Percentiles rank a stretch among this genome's conserved stretches.
phyloP scores from a whole-genome alignment of 768 basidiomycete genomes.

The Heimioporus sp. region DNA sequence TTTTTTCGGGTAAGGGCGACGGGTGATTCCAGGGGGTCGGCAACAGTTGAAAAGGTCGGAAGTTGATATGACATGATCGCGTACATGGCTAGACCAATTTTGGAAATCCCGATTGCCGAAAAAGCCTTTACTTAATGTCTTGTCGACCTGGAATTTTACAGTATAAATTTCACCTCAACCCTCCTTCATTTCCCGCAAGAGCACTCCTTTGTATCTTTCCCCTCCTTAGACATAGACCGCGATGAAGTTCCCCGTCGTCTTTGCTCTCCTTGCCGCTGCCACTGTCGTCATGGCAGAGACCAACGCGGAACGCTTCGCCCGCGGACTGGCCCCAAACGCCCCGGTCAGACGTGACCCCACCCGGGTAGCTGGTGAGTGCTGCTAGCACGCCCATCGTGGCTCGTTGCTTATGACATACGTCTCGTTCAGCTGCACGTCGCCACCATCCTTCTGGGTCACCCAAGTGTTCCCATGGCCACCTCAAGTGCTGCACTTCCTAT shows the following conservation, averaged over 20 bases:
- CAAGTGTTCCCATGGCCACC: slow-evolving; percentile 21
- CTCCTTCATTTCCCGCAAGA: not conserved
- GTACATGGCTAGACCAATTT: too few relatives aligned
- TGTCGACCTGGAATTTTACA: not conserved
- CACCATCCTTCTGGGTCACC: slow-evolving; percentile 34
- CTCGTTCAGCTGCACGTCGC: slow-evolving; percentile 34
- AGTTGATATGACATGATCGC: too few relatives aligned
- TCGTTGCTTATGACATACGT: too few relatives aligned
- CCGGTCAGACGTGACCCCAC: slow-evolving; percentile 36
- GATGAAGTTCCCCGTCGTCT: slow-evolving; percentile 29
- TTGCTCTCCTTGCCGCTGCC: slow-evolving; percentile 39
- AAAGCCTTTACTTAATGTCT: too few relatives aligned
- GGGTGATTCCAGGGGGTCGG: too few relatives aligned
- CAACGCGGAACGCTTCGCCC: slow-evolving; percentile 53
- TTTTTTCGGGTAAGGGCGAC: too few relatives aligned
- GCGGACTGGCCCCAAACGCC: slow-evolving; percentile 48
- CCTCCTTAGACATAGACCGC: not conserved
- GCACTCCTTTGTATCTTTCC: not conserved
- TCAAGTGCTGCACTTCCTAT: slow-evolving; percentile 16
- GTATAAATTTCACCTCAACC: not conserved
- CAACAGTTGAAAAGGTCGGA: too few relatives aligned
- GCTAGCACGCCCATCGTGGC: not conserved
- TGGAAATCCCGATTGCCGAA: too few relatives aligned
- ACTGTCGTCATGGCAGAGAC: slow-evolving; percentile 43
- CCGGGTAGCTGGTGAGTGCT: slow-evolving; percentile 31